Conservation (phyloP, 495 filamentous ascomycete species). For the Penicillium turbatum region DNA sequence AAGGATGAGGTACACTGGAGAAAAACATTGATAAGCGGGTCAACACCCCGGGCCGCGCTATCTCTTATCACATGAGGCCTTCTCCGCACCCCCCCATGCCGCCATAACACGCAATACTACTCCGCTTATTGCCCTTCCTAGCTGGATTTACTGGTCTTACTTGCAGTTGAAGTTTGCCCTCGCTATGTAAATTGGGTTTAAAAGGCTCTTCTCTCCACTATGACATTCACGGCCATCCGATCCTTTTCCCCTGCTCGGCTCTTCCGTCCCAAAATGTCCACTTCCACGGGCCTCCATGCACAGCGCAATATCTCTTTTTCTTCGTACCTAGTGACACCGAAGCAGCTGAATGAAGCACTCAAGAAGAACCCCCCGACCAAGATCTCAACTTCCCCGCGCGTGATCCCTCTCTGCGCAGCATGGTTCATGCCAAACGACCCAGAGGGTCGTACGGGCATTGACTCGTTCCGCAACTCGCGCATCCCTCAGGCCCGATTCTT, state of each 20-base stretch:
- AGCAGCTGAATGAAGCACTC: conserved; percentile 73
- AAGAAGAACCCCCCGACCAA: conserved; percentile 68
- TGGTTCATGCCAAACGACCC: conserved; percentile 96
- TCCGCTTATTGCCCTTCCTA: conserved; percentile 3
- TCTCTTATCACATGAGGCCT: conserved; percentile 31
- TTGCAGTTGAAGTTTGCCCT: neutral
- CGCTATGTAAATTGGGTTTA: conserved; percentile 7
- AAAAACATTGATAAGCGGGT: conserved; percentile 17
- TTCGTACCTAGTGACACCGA: conserved; percentile 79
- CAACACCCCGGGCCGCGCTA: conserved; percentile 6
- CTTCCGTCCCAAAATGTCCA: conserved; percentile 35
- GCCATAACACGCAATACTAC: conserved; percentile 2
- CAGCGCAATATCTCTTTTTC: conserved; percentile 55
- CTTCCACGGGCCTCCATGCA: conserved; percentile 17
- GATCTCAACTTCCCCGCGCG: conserved; percentile 70
- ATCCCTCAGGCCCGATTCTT: conserved; percentile 94
- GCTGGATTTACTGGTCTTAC: neutral
- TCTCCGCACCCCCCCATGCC: conserved; percentile 16
- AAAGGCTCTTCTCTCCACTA: conserved; percentile 11
- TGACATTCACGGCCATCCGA: conserved; percentile 39
- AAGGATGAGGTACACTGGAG: neutral
- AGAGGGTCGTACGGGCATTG: conserved; percentile 65
- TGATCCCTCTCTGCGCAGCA: conserved; percentile 82
- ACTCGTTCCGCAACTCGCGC: conserved; percentile 69
- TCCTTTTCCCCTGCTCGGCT: conserved; percentile 28